A percentile compares a stretch with the other conserved stretches of the same genome.
Evolutionary conservation across 2,329 filamentous ascomycete genomes (phyloP).

Genomic region (Beauveria rudraprayagi): DNA sequence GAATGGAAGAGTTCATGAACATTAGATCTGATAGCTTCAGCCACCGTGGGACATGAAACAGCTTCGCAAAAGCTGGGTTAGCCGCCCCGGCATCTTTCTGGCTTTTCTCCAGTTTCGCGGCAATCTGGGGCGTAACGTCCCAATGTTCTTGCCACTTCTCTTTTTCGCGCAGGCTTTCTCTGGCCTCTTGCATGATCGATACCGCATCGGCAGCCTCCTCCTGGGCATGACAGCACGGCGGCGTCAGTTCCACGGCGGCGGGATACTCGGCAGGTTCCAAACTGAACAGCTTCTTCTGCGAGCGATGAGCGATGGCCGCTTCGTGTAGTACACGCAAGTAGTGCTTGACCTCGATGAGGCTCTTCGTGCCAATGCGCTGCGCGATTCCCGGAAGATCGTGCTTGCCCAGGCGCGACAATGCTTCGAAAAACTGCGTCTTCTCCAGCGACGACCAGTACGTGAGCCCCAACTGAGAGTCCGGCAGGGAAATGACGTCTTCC

Average conservation of each 20-base stretch:
- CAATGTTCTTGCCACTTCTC: conserved; percentile 55
- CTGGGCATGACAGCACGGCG: conserved; percentile 55
- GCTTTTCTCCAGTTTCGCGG: conserved; percentile 21
- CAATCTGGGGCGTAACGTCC: conserved; percentile 47
- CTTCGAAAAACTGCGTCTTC: conserved; percentile 62
- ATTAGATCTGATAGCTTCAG: conserved; percentile 54
- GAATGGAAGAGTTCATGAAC: conserved; percentile 65
- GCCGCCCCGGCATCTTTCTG: conserved; percentile 15
- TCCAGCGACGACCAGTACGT: conserved; percentile 63
- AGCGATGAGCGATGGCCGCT: conserved; percentile 33
- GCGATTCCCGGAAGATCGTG: conserved; percentile 57
- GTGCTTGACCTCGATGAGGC: conserved; percentile 61
- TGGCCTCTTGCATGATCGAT: conserved; percentile 52
- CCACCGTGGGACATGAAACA: conserved; percentile 56
- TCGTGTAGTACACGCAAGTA: conserved; percentile 58
- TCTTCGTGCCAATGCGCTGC: conserved; percentile 59
- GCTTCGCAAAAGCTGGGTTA: conserved; percentile 38
- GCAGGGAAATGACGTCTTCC: conserved; percentile 24
- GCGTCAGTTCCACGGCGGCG: conserved; percentile 64
- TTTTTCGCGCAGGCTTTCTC: conserved; percentile 53
- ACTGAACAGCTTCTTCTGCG: conserved; percentile 22
- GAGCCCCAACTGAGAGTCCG: conserved; percentile 55
- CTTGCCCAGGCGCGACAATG: conserved; percentile 55
- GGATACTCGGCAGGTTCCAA: conserved; percentile 51
- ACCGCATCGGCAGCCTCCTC: conserved; percentile 62